These are phyloP conservation scores for Agapanthus africanus DNA, from an alignment of 106 monocot species.

Conservation along the genomic window DNA sequence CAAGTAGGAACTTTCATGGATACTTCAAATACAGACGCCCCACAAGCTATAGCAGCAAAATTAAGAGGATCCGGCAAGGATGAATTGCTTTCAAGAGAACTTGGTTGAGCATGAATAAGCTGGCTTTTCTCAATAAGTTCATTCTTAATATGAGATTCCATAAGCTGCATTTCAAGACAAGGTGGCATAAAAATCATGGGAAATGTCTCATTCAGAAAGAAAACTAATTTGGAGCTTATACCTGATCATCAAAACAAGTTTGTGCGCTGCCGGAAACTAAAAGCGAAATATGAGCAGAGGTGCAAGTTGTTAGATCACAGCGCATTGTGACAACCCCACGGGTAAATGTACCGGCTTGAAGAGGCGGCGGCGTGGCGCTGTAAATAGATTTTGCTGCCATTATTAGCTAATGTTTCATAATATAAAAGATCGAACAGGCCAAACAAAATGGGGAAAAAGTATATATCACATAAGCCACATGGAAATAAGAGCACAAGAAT, in stretches of 20 bases:
- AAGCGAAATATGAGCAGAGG: constrained; percentile 58
- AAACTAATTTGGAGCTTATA: constrained; percentile 1
- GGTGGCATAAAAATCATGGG: background rate
- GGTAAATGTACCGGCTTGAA: constrained; percentile 51
- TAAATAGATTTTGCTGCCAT: background rate
- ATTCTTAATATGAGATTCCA: constrained; percentile 62
- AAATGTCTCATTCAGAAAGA: background rate
- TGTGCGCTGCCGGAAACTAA: constrained; percentile 66
- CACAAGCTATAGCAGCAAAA: constrained; percentile 46
- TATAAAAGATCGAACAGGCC: too few relatives aligned
- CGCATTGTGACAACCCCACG: constrained; percentile 69
- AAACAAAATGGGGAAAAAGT: background rate
- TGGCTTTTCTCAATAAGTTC: constrained; percentile 56
- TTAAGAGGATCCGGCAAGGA: constrained; percentile 31
- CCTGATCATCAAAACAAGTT: constrained; percentile 72
- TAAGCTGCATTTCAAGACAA: constrained; percentile 29
- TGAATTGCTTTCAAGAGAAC: constrained; percentile 22
- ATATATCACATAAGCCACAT: background rate
- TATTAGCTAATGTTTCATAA: too few relatives aligned
- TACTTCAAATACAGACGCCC: constrained; percentile 61
- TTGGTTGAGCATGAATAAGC: constrained; percentile 30
- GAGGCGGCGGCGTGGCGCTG: constrained; percentile 62
- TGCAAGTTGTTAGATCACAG: constrained; percentile 63
- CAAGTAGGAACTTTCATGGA: constrained; percentile 52
- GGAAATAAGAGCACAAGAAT: background rate